phyloP scores from a whole-genome alignment of 192 early-diverging fungal species.

The Coemansia sp. region DNA sequence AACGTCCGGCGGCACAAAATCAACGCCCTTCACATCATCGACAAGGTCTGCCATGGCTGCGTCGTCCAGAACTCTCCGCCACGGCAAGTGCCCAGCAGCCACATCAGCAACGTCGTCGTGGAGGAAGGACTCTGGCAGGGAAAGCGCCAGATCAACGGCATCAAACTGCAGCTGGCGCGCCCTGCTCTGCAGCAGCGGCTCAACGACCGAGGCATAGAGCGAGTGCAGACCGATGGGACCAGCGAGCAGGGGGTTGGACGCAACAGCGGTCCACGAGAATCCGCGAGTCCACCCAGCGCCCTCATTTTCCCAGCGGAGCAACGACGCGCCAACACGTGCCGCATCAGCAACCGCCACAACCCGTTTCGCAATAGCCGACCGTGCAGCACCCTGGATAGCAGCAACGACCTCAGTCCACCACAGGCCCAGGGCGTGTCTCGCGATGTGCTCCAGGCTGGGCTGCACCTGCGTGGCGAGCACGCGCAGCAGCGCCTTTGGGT shows the following conservation, averaged over 20 bases:
- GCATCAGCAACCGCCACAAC: slow-evolving; percentile 26
- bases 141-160: slow-evolving; percentile 17
- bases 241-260: slow-evolving; percentile 7
- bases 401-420: slow-evolving; percentile 25
- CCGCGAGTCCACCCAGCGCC: slow-evolving; percentile 13
- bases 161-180: slow-evolving; percentile 17
- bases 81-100: slow-evolving; percentile 30
- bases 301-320: slow-evolving; percentile 17
- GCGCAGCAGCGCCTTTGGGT: slow-evolving; percentile 15
- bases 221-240: neutral
- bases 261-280: slow-evolving; percentile 8
- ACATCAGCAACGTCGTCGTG: slow-evolving; percentile 9
- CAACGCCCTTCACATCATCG: slow-evolving; percentile 9
- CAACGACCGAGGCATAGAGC: slow-evolving; percentile 16
- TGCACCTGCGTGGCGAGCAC: slow-evolving; percentile 34
- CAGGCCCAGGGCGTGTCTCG: slow-evolving; percentile 20
- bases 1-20: slow-evolving; percentile 20
- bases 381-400: neutral
- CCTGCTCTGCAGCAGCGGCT: slow-evolving; percentile 29
- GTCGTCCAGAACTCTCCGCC: slow-evolving; percentile 7
- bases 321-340: slow-evolving; percentile 6
- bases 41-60: slow-evolving; percentile 2
- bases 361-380: slow-evolving; percentile 2
- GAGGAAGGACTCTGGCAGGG: slow-evolving; percentile 16
- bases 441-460: slow-evolving; percentile 28